Percentiles rank a stretch among this genome's conserved stretches.
These are phyloP conservation scores for Ceratobasidium sp. DNA, from an alignment of 1,284 basidiomycete genomes.

Conservation along the genomic window DNA sequence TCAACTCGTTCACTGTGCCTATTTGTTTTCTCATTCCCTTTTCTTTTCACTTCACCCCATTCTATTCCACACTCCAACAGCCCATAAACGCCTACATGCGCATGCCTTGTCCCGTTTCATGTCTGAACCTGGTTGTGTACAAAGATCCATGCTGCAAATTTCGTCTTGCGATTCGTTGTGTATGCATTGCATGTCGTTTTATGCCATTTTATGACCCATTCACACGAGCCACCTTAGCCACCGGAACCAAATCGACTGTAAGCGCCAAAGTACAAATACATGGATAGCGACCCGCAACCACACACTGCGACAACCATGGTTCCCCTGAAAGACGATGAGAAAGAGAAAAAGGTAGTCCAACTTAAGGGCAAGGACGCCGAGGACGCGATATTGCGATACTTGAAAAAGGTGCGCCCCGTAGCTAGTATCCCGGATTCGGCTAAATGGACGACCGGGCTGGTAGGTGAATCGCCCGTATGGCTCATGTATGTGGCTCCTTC, in stretches of 20 bases:
- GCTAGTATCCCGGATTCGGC: conserved; percentile 40
- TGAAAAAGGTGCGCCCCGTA: conserved; percentile 62
- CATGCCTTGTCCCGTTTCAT: not conserved
- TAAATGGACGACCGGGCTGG: not conserved
- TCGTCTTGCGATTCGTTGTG: not conserved
- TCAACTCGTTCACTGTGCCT: conserved; percentile 33
- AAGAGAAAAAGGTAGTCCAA: conserved; percentile 42
- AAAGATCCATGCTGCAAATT: conserved; percentile 1
- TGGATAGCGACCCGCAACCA: not conserved
- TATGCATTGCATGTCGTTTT: conserved; percentile 11
- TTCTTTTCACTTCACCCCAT: not conserved
- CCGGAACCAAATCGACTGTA: not conserved
- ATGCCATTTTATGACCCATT: not conserved
- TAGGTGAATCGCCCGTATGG: conserved; percentile 47
- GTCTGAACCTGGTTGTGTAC: not conserved
- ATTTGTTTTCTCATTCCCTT: conserved; percentile 9
- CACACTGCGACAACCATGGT: conserved; percentile 40
- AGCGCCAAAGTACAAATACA: conserved; percentile 18
- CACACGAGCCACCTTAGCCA: conserved; percentile 5
- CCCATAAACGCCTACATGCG: conserved; percentile 18
- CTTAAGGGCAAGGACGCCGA: conserved; percentile 60
- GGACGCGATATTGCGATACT: conserved; percentile 72
- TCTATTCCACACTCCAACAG: not conserved
- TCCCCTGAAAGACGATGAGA: conserved; percentile 47
- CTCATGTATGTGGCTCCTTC: conserved; percentile 45